Percentiles rank a stretch among this genome's conserved stretches.
phyloP scores from a whole-genome alignment of 495 filamentous ascomycete species.

The Bacidia gigantensis region DNA sequence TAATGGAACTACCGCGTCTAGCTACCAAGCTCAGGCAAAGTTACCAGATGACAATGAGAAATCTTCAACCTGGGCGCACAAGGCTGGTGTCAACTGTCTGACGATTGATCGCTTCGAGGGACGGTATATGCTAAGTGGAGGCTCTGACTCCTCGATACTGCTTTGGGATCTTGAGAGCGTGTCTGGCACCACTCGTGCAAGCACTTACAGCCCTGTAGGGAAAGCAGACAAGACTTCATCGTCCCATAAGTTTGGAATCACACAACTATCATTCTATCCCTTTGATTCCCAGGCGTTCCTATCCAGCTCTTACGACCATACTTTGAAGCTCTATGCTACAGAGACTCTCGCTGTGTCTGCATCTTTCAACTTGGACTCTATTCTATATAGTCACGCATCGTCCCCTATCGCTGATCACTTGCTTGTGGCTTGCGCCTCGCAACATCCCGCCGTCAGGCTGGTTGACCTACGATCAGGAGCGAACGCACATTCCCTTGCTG shows the following conservation, averaged over 20 bases:
- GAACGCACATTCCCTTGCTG: slow-evolving; percentile 60
- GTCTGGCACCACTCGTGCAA: slow-evolving; percentile 21
- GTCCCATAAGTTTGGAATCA: slow-evolving; percentile 65
- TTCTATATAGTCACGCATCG: slow-evolving; percentile 60
- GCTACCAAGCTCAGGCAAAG: neutral
- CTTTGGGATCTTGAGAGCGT: slow-evolving; percentile 67
- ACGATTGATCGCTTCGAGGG: slow-evolving; percentile 66
- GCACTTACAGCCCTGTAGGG: slow-evolving; percentile 38
- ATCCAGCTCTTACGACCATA: slow-evolving; percentile 71
- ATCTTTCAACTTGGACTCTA: slow-evolving; percentile 56
- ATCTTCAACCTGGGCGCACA: slow-evolving; percentile 44
- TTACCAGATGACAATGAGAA: slow-evolving; percentile 13
- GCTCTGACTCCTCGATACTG: slow-evolving; percentile 61
- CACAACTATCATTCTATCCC: slow-evolving; percentile 75
- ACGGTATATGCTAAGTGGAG: slow-evolving; percentile 70
- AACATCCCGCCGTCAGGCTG: slow-evolving; percentile 64
- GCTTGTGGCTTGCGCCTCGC: slow-evolving; percentile 71
- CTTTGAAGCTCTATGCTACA: slow-evolving; percentile 65
- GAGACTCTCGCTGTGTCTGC: slow-evolving; percentile 43
- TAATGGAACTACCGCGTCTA: slow-evolving; percentile 6
- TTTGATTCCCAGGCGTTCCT: slow-evolving; percentile 72
- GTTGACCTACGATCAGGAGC: slow-evolving; percentile 71
- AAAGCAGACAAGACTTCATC: slow-evolving; percentile 30
- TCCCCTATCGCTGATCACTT: slow-evolving; percentile 59
- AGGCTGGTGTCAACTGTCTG: slow-evolving; percentile 60